Conservation (phyloP, 805 yeast species). For the Tetrapisispora fleetii region DNA sequence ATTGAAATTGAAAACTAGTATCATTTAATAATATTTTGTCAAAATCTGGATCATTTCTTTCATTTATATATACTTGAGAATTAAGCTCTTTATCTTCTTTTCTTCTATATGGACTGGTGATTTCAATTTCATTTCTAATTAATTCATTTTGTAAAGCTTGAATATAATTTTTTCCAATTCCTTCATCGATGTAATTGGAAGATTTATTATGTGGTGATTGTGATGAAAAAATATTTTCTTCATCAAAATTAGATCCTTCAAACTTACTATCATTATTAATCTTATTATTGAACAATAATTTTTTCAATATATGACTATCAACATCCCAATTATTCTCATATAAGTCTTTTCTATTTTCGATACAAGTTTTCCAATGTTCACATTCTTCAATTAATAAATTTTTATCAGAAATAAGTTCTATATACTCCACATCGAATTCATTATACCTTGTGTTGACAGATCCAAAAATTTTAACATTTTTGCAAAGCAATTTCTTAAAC, state of each 20-base stretch:
- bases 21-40: not conserved
- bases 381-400: conserved; percentile 25
- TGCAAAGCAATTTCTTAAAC: conserved; percentile 4
- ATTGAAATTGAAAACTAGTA: not conserved
- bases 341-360: conserved; percentile 19
- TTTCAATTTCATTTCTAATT: conserved; percentile 12
- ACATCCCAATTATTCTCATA: conserved; percentile 29
- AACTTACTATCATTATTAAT: not conserved
- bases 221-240: not conserved
- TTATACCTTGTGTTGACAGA: conserved; percentile 8
- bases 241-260: not conserved
- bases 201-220: not conserved
- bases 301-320: conserved; percentile 3
- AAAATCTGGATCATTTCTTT: no score
- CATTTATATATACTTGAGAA: not conserved
- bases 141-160: conserved; percentile 15
- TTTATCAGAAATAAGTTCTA: conserved; percentile 10
- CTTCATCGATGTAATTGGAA: not conserved
- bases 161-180: conserved; percentile 1
- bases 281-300: not conserved
- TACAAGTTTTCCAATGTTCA: conserved; percentile 30
- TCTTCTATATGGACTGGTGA: conserved; percentile 12
- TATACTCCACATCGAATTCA: conserved; percentile 27
- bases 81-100: not conserved
- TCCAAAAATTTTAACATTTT: conserved; percentile 26